A percentile compares a stretch with the other conserved stretches of the same genome.
Conservation (phyloP, 495 filamentous ascomycete genomes). For the Daldinia decipiens region DNA sequence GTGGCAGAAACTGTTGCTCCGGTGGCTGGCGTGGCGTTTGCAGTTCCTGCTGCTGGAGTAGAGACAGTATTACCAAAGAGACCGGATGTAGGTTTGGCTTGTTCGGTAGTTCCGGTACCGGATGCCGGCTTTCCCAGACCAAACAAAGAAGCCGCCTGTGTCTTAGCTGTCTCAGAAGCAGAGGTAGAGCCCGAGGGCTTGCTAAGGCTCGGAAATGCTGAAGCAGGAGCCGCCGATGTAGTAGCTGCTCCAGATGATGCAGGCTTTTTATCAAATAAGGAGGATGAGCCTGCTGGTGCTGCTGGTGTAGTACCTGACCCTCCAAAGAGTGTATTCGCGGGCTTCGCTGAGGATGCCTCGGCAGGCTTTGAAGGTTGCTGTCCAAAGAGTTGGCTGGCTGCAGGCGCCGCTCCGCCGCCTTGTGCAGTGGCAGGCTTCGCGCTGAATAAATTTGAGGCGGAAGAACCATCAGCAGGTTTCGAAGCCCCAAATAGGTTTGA, state of each 20-base stretch:
- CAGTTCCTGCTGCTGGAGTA: constrained; percentile 37
- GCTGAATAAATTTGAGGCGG: constrained; percentile 28
- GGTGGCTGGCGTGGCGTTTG: constrained; percentile 25
- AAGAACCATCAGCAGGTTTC: constrained; percentile 41
- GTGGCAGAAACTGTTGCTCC: constrained; percentile 24
- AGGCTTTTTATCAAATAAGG: constrained; percentile 30
- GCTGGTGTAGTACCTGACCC: constrained; percentile 26
- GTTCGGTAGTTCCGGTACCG: constrained; percentile 30
- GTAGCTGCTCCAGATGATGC: constrained; percentile 38
- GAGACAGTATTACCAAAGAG: constrained; percentile 46
- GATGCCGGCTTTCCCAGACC: constrained; percentile 26
- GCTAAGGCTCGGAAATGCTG: constrained; percentile 41
- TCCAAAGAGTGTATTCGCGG: constrained; percentile 20
- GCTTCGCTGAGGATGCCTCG: constrained; percentile 34
- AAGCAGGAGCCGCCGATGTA: constrained; percentile 36
- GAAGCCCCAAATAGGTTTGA: constrained; percentile 31
- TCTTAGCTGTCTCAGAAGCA: constrained; percentile 33
- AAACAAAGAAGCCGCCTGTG: constrained; percentile 34
- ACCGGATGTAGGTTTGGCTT: constrained; percentile 44
- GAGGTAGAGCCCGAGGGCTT: constrained; percentile 38
- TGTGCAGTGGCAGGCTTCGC: constrained; percentile 37
- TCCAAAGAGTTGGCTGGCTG: constrained; percentile 22
- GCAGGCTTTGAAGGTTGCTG: constrained; percentile 43
- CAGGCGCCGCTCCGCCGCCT: constrained; percentile 13
- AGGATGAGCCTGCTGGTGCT: constrained; percentile 24